Conservation (phyloP, 2,329 filamentous ascomycete species). For the Remersonia thermophila region DNA sequence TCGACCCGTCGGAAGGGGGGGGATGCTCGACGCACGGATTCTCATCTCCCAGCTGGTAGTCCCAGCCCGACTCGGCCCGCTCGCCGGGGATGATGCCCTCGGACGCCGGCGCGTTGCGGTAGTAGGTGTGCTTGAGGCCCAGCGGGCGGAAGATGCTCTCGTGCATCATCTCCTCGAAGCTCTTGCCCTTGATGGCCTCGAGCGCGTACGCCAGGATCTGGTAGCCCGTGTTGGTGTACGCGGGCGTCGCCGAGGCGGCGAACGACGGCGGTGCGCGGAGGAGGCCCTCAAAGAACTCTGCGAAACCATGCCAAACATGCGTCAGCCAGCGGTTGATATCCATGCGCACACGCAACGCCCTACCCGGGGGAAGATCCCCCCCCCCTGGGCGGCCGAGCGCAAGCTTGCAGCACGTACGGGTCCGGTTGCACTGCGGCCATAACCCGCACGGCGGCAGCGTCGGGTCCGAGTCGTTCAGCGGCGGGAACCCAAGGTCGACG, state of each 20-base stretch:
- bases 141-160: conserved; percentile 22
- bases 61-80: conserved; percentile 20
- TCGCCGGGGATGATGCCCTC: conserved; percentile 17
- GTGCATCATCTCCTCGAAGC: conserved; percentile 19
- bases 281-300: conserved; percentile 18
- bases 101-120: conserved; percentile 10
- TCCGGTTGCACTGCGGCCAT: conserved; percentile 15
- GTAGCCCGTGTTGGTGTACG: conserved; percentile 25
- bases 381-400: too few species aligned
- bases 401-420: conserved; percentile 10
- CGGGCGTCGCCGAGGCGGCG: conserved; percentile 21
- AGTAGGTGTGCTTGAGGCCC: conserved; percentile 21
- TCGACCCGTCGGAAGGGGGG: background rate
- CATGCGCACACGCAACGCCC: too few species aligned
- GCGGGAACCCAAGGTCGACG: conserved; percentile 14
- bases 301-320: background rate
- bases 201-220: conserved; percentile 27
- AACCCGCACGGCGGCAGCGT: conserved; percentile 11
- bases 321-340: too few species aligned
- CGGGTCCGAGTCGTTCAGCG: conserved; percentile 13
- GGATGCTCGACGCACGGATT: conserved; percentile 24
- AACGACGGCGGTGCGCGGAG: conserved; percentile 23
- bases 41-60: conserved; percentile 26
- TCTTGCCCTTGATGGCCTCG: conserved; percentile 26
- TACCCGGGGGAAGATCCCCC: too few species aligned